Conservation (phyloP, 2,329 filamentous ascomycete species). For the Aspergillus sp. region DNA sequence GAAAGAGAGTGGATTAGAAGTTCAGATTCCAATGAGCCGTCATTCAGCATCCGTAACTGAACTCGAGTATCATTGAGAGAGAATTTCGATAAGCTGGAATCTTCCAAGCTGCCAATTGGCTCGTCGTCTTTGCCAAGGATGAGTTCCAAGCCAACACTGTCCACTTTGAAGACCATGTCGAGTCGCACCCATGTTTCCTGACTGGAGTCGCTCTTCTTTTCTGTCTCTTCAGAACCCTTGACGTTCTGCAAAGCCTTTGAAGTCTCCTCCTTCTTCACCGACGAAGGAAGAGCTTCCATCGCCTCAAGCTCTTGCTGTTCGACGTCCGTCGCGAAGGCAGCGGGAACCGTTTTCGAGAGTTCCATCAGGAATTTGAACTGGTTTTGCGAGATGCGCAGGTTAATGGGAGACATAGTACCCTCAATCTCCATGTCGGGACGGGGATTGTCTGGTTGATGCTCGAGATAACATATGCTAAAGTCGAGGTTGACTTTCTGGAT, state of each 20-base stretch:
- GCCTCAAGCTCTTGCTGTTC: conserved; percentile 68
- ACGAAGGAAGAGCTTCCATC: conserved; percentile 61
- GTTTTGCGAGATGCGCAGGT: conserved; percentile 79
- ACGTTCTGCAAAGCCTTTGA: conserved; percentile 47
- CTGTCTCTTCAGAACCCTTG: conserved; percentile 46
- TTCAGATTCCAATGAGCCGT: conserved; percentile 86
- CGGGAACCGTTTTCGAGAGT: conserved; percentile 78
- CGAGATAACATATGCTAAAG: conserved; percentile 85
- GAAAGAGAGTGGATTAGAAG: conserved; percentile 90
- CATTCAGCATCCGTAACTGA: conserved; percentile 87
- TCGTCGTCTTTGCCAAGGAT: conserved; percentile 67
- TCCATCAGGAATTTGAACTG: conserved; percentile 87
- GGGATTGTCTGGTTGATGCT: conserved; percentile 69
- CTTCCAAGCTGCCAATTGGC: conserved; percentile 70
- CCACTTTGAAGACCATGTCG: conserved; percentile 83
- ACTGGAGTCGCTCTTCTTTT: conserved; percentile 63
- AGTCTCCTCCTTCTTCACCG: conserved; percentile 41
- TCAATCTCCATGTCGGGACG: conserved; percentile 88
- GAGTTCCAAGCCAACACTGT: conserved; percentile 81
- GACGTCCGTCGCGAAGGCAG: conserved; percentile 70
- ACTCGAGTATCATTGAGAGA: conserved; percentile 87
- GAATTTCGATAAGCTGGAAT: conserved; percentile 84
- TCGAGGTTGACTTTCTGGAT: conserved; percentile 94
- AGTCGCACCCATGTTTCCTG: conserved; percentile 82
- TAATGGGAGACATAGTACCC: conserved; percentile 87